phyloP scores from a whole-genome alignment of 1,284 basidiomycete genomes.

The Naganishia albida region DNA sequence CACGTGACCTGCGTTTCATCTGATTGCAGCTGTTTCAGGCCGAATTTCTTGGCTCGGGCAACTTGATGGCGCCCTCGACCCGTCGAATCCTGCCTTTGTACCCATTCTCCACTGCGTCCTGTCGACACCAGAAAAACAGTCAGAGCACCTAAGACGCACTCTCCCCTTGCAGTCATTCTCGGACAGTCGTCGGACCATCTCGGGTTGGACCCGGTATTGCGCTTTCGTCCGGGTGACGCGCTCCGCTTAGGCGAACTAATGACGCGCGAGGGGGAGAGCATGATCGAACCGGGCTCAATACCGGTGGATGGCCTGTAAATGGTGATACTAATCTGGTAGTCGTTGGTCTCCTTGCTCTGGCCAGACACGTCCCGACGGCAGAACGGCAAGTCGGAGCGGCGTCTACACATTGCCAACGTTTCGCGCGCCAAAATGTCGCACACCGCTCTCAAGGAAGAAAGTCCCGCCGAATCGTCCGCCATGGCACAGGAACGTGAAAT shows the following conservation, averaged over 20 bases:
- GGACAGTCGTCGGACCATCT: background rate
- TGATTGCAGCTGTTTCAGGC: too few species aligned
- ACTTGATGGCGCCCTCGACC: too few species aligned
- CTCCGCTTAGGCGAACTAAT: background rate
- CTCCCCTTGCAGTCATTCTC: too few species aligned
- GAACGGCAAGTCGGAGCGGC: background rate
- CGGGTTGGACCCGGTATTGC: conserved; percentile 1
- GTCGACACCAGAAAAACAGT: too few species aligned
- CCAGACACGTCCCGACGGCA: background rate
- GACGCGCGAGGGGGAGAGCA: conserved; percentile 15
- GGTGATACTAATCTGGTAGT: background rate
- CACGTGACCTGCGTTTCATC: too few species aligned
- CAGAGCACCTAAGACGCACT: too few species aligned
- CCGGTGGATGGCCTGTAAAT: background rate
- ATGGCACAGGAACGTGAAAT: conserved; percentile 12
- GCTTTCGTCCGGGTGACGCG: background rate
- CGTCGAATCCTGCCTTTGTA: too few species aligned
- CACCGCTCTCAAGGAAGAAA: conserved; percentile 18
- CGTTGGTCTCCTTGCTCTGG: background rate
- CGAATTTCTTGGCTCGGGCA: too few species aligned
- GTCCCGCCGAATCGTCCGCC: conserved; percentile 19
- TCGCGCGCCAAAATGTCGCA: background rate
- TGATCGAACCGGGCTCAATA: conserved; percentile 8
- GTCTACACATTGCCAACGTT: background rate
- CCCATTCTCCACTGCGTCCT: too few species aligned